These are phyloP conservation scores for Pythium scleroteichum DNA, from an alignment of 352 stramenopile species.

Conservation along the genomic window DNA sequence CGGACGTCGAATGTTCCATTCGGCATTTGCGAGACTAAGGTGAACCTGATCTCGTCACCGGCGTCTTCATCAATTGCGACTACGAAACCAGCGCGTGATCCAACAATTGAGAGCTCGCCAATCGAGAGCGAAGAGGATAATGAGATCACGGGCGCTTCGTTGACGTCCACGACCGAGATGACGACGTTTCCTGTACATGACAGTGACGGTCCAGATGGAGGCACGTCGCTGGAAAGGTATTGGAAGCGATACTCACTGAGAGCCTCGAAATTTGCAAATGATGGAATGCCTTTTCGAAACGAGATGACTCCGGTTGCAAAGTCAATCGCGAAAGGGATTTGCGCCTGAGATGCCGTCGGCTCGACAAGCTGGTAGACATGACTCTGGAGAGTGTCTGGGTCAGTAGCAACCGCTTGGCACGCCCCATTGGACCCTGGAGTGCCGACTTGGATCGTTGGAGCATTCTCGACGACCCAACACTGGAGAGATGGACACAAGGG, in stretches of 20 bases:
- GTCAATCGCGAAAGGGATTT: constrained; percentile 28
- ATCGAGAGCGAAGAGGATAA: constrained; percentile 24
- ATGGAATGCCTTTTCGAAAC: constrained; percentile 19
- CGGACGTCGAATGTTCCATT: constrained; percentile 19
- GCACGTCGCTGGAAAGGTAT: constrained; percentile 55
- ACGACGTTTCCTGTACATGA: constrained; percentile 43
- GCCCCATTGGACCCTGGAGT: constrained; percentile 35
- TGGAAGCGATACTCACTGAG: constrained; percentile 40
- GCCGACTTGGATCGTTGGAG: constrained; percentile 31
- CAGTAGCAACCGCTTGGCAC: constrained; percentile 39
- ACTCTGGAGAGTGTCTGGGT: constrained; percentile 40
- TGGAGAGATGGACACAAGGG: constrained; percentile 43
- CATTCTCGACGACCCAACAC: constrained; percentile 66
- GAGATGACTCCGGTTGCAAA: constrained; percentile 35
- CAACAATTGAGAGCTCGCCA: constrained; percentile 27
- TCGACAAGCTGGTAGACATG: constrained; percentile 52
- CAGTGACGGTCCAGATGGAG: constrained; percentile 34
- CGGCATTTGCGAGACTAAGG: constrained; percentile 16
- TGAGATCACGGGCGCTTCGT: constrained; percentile 43
- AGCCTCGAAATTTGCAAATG: constrained; percentile 49
- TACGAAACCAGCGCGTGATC: constrained; percentile 21
- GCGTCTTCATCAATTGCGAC: constrained; percentile 28
- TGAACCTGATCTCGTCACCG: constrained; percentile 28
- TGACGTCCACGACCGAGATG: constrained; percentile 49
- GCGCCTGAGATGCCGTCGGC: background rate